Evolutionary conservation across 768 basidiomycete species (phyloP), one percentile per base, ranked within the genome.

Genomic region (Tephrocybe sp.): DNA sequence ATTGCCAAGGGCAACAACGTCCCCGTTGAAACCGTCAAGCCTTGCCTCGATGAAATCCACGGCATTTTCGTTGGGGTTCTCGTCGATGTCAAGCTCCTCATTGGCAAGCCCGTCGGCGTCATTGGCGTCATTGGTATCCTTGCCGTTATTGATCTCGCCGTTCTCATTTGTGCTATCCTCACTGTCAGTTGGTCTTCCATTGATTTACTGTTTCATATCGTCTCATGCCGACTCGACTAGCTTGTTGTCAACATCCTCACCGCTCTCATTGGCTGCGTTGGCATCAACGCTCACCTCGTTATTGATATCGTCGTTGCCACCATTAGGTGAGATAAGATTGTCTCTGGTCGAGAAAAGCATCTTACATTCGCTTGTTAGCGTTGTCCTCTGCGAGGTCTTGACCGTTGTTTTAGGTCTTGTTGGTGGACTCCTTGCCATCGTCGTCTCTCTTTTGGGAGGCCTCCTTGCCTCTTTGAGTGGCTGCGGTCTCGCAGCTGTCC

Each of bases 31-130:
- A n/a, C 36, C 45, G 33, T 41, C 37, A 11, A 21, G 15, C 38
- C 40, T 21, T n/a, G 13, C 19, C n/a, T 42, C 22, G 40, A 19
- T 5, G 16, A 42, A 10, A 22, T 42, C 10, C 18, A 22, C 11
- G 40, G 19, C 19, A 21, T 42, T 16, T 8, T 42, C 25, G 19
- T 21, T 22, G 37, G 29, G 9, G 33, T 48, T 41, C 10, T 47
- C 11, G 45, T 36, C 0, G 16, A 49, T 12, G 42, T 54, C 24
- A 54, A 54, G 40, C 33, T 34, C 13, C 15, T 54, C 23, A n/a
- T 29, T 7, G 45, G 45, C 39, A 40, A 48, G 15, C 18, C 48
- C 21, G 21, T 54, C 23, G 42, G 42, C 23, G 42, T 49, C 33
- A 38, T 40, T 2, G n/a, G n/a, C n/a, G n/a, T n/a, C n/a, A 43